phyloP scores from a whole-genome alignment of 2,329 filamentous ascomycete species.

The Stagonosporopsis cucurbitacearum region DNA sequence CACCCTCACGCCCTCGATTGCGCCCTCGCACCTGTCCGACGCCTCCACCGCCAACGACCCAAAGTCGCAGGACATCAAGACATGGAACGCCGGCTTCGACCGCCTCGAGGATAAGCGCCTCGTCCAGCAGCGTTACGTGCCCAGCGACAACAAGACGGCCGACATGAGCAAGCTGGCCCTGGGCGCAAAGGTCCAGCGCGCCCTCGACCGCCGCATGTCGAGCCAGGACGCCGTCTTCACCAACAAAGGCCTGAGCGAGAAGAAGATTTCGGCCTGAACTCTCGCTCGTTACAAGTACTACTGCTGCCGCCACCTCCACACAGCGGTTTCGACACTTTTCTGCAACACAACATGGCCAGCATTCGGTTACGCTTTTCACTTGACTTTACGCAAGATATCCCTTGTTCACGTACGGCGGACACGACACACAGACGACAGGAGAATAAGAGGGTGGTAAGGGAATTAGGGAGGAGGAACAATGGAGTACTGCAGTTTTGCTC shows the following conservation, averaged over 20 bases:
- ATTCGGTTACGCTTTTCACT: conserved; percentile 11
- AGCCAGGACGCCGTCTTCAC: conserved; percentile 88
- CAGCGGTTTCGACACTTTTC: conserved; percentile 10
- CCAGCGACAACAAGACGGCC: conserved; percentile 80
- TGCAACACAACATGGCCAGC: conserved; percentile 7
- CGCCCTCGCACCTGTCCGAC: conserved; percentile 50
- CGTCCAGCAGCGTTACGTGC: conserved; percentile 78
- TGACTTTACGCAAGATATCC: conserved; percentile 19
- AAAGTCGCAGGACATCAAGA: conserved; percentile 69
- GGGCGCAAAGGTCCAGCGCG: conserved; percentile 88
- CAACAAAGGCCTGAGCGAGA: conserved; percentile 51
- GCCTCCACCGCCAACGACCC: conserved; percentile 52
- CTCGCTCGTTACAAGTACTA: too few relatives aligned
- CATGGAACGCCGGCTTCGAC: conserved; percentile 80
- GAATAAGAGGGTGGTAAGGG: too few relatives aligned
- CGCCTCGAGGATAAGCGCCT: conserved; percentile 91
- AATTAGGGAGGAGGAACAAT: neutral
- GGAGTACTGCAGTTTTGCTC: conserved; percentile 8
- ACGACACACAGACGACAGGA: neutral
- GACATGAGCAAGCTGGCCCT: conserved; percentile 85
- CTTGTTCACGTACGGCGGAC: conserved; percentile 9
- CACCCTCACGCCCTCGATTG: conserved; percentile 59
- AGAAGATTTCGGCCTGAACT: conserved; percentile 43
- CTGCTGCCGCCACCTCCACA: neutral
- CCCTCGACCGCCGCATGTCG: conserved; percentile 83